Percentiles rank a stretch among this genome's conserved stretches.
Conservation (phyloP, 768 basidiomycete species). For the Artomyces pyxidatus region DNA sequence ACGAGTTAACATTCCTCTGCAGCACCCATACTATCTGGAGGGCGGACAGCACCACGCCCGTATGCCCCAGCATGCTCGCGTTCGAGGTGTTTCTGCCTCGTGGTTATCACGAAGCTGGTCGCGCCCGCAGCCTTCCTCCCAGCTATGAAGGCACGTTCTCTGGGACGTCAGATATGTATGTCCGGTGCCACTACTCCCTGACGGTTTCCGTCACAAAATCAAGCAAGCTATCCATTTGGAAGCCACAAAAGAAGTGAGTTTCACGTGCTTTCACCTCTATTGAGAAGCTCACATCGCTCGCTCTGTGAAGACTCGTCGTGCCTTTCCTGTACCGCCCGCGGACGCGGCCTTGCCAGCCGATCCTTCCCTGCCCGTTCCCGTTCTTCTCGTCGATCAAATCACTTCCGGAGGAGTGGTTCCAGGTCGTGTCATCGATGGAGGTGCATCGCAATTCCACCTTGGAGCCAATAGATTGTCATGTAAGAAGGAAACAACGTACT, state of each 20-base stretch:
- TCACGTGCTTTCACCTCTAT: not conserved
- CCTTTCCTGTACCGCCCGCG: conserved; percentile 47
- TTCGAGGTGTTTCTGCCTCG: conserved; percentile 28
- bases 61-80: conserved; percentile 29
- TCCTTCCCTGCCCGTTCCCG: conserved; percentile 32
- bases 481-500: too few species aligned
- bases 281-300: not conserved
- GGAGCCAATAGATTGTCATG: conserved; percentile 41
- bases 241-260: conserved; percentile 37
- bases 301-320: conserved; percentile 30
- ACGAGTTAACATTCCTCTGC: conserved; percentile 7
- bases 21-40: conserved; percentile 12
- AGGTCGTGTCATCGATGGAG: conserved; percentile 38
- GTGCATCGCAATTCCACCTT: conserved; percentile 27
- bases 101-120: conserved; percentile 2
- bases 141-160: conserved; percentile 35
- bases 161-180: conserved; percentile 22
- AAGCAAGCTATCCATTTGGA: conserved; percentile 36
- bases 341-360: conserved; percentile 46
- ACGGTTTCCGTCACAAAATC: conserved; percentile 29
- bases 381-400: conserved; percentile 55
- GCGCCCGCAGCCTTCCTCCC: conserved; percentile 30
- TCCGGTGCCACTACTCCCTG: conserved; percentile 37
- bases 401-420: conserved; percentile 59
- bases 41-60: conserved; percentile 1